Base-by-base conservation (phyloP, 495 filamentous ascomycete species). In the Alectoria sarmentosa region DNA sequence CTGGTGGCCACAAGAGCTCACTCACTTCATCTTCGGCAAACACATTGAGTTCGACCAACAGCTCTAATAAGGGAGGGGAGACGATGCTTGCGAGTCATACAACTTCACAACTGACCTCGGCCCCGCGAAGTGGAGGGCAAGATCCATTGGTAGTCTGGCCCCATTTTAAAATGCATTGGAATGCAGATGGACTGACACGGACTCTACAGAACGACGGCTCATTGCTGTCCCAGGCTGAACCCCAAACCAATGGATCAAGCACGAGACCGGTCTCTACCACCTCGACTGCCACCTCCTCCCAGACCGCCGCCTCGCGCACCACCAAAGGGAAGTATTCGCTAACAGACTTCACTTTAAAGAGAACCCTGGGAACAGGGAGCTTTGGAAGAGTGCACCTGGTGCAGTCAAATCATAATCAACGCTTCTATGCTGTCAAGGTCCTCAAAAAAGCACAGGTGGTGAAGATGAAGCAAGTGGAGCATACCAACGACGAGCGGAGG, bases 401-500 rank as follows among this genome's bases (percentile, higher is more conserved):
- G 57, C 93, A 98, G 76, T 96, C 92, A 36, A 92, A 88, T 70
- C 95, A 98, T 77, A 98, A 98, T 76, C 87, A 92, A 76, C 86
- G 94, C 56, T 98, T 91, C 81, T 98, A 98, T 78, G 94, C 94
- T 19, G 86, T 98, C 74, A 98, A 98, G 76, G 95, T 98, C 49
- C 76, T 98, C 76, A 98, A 98, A 77, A 98, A 98, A 83, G 88
- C 86, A 59, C 95, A 98, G 76, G 94, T 98, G 49, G 92, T 98
- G 68, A 98, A 96, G 82, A 98, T 98, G 94, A 98, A 98, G 80
- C 95, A 98, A 75, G 90, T 98, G 57, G 95, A 98, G 73, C 94
- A 98, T 76, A 98, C 94, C 63, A 98, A 98, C 73, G 94, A 98
- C 74, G 94, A 98, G 80, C 84, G 94, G 65, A 84, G 84, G 60